Evolutionary conservation across 371 early-diverging fungal species (phyloP), one percentile per base, ranked within the genome.

Genomic region (Mortierella sp.): DNA sequence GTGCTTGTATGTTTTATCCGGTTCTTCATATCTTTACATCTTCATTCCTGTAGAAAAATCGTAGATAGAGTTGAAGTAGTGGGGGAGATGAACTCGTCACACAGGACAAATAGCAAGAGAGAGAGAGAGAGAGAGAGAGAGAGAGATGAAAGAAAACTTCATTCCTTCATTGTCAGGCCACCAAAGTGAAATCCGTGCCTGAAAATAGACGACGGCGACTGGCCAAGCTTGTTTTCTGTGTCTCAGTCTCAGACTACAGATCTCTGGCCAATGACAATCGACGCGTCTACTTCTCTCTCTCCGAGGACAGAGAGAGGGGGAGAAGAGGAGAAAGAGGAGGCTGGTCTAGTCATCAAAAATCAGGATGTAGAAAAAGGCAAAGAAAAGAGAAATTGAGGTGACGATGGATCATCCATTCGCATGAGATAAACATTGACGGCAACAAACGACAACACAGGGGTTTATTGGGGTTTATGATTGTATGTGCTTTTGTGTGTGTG

Each of bases 361-460:
- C n/a, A n/a, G n/a, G n/a, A 61, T 19, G 37, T 16, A 39, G 22
- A 14, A 10, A 39, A 50, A 67, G 37, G 37, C 40, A n/a, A 65
- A 65, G 43, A 41, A 26, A 58, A 58, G 26, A 48, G 6, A 48
- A n/a, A n/a, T n/a, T n/a, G 48, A 22, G 7, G 14, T 19, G 19
- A n/a, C 7, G n/a, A 48, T 2, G 22, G 61, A 61, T 61, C 61
- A 61, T 2, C 61, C 61, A 19, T 61, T 61, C 37, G 61, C 61
- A 61, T 61, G 61, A 61, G 61, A 37, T 61, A 61, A 61, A 61
- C 58, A 61, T 22, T 14, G 37, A 58, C 31, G 24, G 24, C 19
- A 14, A 24, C 50, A 50, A 24, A 24, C 48, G 7, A 58, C 61
- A 58, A 58, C 19, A 31, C 34, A n/a, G n/a, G 37, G 34, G 19